phyloP scores from a whole-genome alignment of 116 monocot genomes.

The Zostera marina region DNA sequence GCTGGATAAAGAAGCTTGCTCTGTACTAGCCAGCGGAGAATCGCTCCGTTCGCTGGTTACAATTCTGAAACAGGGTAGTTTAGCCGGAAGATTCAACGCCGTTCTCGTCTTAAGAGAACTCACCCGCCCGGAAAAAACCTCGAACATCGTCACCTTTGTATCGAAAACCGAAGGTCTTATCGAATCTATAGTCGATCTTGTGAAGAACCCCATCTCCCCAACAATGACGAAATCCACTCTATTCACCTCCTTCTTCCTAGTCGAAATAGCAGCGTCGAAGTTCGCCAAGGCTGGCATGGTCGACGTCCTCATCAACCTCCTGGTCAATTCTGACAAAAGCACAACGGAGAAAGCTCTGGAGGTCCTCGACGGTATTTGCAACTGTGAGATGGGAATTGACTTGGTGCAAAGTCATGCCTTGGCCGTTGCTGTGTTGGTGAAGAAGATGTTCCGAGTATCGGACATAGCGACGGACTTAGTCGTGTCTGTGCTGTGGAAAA shows the following conservation, averaged over 20 bases:
- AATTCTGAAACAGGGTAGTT: constrained; percentile 4
- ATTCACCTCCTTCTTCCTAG: constrained; percentile 20
- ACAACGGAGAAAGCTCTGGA: constrained; percentile 30
- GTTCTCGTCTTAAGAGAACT: constrained; percentile 8
- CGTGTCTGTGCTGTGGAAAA: constrained; percentile 53
- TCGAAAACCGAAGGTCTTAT: constrained; percentile 16
- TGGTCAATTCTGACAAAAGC: constrained; percentile 40
- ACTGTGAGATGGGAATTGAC: constrained; percentile 14
- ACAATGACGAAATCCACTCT: constrained; percentile 35
- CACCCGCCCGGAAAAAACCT: neutral
- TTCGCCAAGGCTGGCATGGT: constrained; percentile 29
- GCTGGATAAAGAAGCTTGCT: constrained; percentile 15
- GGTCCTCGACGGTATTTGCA: constrained; percentile 12
- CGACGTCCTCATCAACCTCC: constrained; percentile 20
- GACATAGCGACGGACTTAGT: constrained; percentile 36
- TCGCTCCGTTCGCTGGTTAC: constrained; percentile 5
- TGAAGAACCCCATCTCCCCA: constrained; percentile 32
- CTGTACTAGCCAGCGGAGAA: neutral
- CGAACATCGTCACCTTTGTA: neutral
- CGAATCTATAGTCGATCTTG: constrained; percentile 22
- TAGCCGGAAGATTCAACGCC: constrained; percentile 9
- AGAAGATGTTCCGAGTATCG: constrained; percentile 54
- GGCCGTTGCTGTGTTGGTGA: constrained; percentile 39
- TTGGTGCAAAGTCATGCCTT: constrained; percentile 19
- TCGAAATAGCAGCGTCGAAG: constrained; percentile 7